Evolutionary conservation across 225 moss, liverwort and hornwort genomes (phyloP).

Genomic region (Physcomitrium patens): DNA sequence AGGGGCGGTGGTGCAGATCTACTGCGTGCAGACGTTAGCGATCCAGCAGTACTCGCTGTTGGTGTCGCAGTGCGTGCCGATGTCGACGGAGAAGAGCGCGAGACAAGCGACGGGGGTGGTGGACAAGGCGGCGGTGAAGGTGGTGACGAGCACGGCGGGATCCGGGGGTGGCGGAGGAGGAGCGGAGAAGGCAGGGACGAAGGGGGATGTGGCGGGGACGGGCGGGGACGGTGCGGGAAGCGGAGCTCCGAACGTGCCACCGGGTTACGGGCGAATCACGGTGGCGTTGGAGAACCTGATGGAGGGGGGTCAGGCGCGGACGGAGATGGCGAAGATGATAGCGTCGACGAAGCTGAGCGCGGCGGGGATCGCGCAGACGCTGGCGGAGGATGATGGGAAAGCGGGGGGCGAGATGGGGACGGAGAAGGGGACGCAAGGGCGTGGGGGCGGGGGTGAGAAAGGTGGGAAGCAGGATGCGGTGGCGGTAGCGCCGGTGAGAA

Average conservation of each 20-base stretch:
- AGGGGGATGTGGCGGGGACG: constrained; percentile 30
- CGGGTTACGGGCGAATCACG: constrained; percentile 53
- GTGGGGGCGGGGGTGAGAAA: constrained; percentile 40
- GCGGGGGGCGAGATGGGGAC: constrained; percentile 27
- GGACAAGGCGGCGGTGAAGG: constrained; percentile 58
- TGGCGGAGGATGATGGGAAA: constrained; percentile 49
- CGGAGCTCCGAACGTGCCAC: constrained; percentile 53
- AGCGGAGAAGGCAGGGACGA: constrained; percentile 46
- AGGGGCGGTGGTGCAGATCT: constrained; percentile 86
- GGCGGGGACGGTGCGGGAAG: constrained; percentile 43
- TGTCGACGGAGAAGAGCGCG: constrained; percentile 55
- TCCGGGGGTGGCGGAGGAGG: constrained; percentile 39
- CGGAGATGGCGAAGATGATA: constrained; percentile 53
- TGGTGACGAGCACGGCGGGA: constrained; percentile 35
- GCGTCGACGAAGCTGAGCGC: constrained; percentile 43
- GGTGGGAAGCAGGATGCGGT: constrained; percentile 40
- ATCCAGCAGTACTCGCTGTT: constrained; percentile 95
- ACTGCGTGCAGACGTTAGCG: constrained; percentile 95
- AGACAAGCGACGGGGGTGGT: constrained; percentile 48
- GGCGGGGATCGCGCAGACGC: constrained; percentile 41
- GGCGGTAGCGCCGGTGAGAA: constrained; percentile 66
- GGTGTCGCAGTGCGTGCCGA: constrained; percentile 78
- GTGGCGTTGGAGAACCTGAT: constrained; percentile 48
- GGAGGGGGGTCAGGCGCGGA: constrained; percentile 51
- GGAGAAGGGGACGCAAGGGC: constrained; percentile 37